Evolutionary conservation across 805 yeast genomes (phyloP).

Genomic region (Cephaloascus albidus): DNA sequence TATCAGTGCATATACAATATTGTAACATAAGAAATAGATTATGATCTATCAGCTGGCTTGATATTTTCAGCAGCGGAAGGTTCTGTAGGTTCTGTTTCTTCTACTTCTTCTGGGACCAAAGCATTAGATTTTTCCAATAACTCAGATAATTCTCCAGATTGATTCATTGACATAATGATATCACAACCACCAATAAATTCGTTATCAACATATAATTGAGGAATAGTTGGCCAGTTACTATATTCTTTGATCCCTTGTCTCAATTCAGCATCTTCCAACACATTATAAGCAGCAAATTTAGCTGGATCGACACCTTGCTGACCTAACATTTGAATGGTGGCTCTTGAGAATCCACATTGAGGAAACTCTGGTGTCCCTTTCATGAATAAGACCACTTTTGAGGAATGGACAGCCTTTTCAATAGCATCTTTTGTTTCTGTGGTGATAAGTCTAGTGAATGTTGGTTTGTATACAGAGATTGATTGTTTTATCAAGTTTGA

Average conservation of each 20-base stretch:
- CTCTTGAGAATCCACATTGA: conserved; percentile 95
- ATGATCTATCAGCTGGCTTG: conserved; percentile 25
- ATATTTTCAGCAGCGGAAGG: conserved; percentile 16
- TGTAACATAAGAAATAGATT: conserved; percentile 5
- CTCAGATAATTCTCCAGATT: conserved; percentile 82
- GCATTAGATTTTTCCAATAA: conserved; percentile 72
- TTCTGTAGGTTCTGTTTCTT: conserved; percentile 8
- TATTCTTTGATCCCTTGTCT: conserved; percentile 94
- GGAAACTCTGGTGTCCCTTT: conserved; percentile 98
- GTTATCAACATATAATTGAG: conserved; percentile 83
- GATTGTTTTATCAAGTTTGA: background rate
- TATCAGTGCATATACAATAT: background rate
- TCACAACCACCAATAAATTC: conserved; percentile 98
- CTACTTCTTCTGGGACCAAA: conserved; percentile 72
- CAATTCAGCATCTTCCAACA: conserved; percentile 86
- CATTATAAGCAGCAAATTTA: conserved; percentile 96
- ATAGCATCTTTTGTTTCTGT: conserved; percentile 79
- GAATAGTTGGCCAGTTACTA: conserved; percentile 97
- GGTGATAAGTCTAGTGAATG: conserved; percentile 42
- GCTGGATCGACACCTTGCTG: conserved; percentile 95
- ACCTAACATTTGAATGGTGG: conserved; percentile 87
- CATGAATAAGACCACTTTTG: conserved; percentile 96
- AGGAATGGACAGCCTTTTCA: conserved; percentile 73
- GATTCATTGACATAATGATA: conserved; percentile 85
- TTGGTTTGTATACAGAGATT: background rate